phyloP scores from a whole-genome alignment of 2,329 filamentous ascomycete genomes.

The Fusarium sp. region DNA sequence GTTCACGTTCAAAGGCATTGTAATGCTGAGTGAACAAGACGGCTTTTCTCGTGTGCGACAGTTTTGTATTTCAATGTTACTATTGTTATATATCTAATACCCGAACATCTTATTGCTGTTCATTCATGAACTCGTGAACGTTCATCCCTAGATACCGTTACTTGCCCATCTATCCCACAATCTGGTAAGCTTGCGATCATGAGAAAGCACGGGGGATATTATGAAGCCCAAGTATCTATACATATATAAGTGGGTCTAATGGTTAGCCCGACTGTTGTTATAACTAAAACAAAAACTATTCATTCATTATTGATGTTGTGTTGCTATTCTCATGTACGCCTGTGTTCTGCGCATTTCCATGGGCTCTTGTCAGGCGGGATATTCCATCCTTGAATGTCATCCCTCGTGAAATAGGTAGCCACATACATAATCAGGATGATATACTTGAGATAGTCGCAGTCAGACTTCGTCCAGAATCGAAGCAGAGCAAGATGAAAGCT shows the following conservation, averaged over 20 bases:
- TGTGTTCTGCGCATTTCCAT: not conserved
- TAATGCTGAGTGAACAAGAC: not conserved
- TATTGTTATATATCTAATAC: not conserved
- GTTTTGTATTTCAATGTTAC: accelerated
- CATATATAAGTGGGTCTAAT: no score
- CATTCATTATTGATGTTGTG: not conserved
- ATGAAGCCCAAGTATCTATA: not conserved
- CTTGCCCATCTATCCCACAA: not conserved
- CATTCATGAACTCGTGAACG: not conserved
- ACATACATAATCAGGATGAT: not conserved
- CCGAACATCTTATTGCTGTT: not conserved
- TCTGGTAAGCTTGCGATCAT: not conserved
- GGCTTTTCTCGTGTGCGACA: not conserved
- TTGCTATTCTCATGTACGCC: not conserved
- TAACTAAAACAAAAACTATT: no score
- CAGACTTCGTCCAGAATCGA: not conserved
- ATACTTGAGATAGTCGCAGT: not conserved
- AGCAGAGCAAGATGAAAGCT: not conserved
- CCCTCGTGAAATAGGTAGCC: not conserved
- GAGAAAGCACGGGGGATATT: not conserved
- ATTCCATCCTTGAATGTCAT: not conserved
- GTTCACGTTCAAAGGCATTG: not conserved
- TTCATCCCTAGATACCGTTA: not conserved
- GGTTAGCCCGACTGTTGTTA: no score
- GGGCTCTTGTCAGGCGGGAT: not conserved